These are phyloP conservation scores for Ophiocordyceps camponoti-floridani DNA, from an alignment of 2,329 filamentous ascomycete species.

Conservation along the genomic window DNA sequence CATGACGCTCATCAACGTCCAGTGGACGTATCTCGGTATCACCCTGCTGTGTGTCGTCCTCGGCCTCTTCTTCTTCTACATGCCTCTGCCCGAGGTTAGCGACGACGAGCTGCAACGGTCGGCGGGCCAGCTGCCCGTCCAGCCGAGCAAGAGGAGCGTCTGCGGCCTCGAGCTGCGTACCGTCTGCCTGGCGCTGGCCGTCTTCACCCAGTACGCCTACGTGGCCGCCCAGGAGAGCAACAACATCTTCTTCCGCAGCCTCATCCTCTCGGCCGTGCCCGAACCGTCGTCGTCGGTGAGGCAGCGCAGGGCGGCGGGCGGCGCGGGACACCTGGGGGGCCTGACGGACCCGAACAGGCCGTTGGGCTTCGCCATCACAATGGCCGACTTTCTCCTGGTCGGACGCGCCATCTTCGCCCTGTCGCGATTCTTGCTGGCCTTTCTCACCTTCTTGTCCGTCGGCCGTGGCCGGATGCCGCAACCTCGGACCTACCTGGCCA, in stretches of 20 bases:
- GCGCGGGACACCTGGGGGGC: not conserved
- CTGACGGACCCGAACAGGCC: slow-evolving; percentile 12
- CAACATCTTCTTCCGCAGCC: slow-evolving; percentile 39
- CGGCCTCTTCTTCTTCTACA: slow-evolving; percentile 50
- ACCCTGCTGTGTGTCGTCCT: slow-evolving; percentile 56
- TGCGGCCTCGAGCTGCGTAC: slow-evolving; percentile 35
- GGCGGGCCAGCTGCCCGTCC: slow-evolving; percentile 27
- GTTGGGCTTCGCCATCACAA: slow-evolving; percentile 30
- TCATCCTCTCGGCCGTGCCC: slow-evolving; percentile 25
- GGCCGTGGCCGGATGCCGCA: slow-evolving; percentile 33
- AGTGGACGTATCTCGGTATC: slow-evolving; percentile 75
- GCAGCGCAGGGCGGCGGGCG: slow-evolving; percentile 7
- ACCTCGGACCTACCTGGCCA: slow-evolving; percentile 50
- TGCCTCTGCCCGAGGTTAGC: slow-evolving; percentile 43
- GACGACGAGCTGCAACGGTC: slow-evolving; percentile 35
- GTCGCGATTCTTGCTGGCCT: slow-evolving; percentile 51
- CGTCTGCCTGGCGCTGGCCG: slow-evolving; percentile 47
- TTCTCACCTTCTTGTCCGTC: slow-evolving; percentile 40
- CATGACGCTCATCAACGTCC: slow-evolving; percentile 49
- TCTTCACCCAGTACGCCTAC: slow-evolving; percentile 63
- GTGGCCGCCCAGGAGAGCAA: slow-evolving; percentile 54
- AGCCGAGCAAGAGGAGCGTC: slow-evolving; percentile 28
- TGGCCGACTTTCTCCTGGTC: slow-evolving; percentile 50
- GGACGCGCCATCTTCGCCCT: slow-evolving; percentile 57
- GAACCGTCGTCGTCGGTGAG: slow-evolving; percentile 7